A percentile compares a stretch with the other conserved stretches of the same genome.
Evolutionary conservation across 2,329 filamentous ascomycete genomes (phyloP).

Genomic region (Monilinia fructigena): DNA sequence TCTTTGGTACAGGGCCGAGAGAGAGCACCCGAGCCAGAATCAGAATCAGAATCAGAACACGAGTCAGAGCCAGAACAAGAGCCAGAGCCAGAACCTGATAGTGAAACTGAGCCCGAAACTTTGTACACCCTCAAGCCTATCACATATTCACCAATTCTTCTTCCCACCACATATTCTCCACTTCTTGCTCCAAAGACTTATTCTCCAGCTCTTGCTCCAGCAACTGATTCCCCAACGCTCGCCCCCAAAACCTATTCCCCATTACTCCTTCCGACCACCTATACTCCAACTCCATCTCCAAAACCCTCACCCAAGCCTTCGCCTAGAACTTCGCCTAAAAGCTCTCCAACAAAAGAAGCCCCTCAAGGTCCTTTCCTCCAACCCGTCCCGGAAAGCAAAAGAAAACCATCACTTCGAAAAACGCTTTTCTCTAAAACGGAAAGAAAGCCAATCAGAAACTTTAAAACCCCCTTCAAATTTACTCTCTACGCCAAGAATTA

Average conservation of each 20-base stretch:
- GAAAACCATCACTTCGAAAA: constrained; percentile 35
- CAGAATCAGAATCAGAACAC: constrained; percentile 15
- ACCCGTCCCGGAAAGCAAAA: constrained; percentile 30
- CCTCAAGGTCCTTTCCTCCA: constrained; percentile 8
- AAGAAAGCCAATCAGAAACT: constrained; percentile 29
- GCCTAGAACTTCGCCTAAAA: neutral
- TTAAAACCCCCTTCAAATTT: constrained; percentile 10
- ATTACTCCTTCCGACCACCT: constrained; percentile 7
- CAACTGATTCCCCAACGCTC: neutral
- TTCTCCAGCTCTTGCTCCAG: neutral
- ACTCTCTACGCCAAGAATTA: constrained; percentile 10
- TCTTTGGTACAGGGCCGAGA: constrained; percentile 37
- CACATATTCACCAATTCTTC: constrained; percentile 28
- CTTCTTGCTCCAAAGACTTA: neutral
- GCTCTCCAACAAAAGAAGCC: neutral
- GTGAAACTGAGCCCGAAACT: constrained; percentile 28
- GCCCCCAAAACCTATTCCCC: constrained; percentile 1
- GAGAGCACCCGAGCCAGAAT: constrained; percentile 30
- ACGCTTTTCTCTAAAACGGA: constrained; percentile 37
- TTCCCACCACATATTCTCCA: neutral
- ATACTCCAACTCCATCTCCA: constrained; percentile 4
- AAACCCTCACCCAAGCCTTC: neutral
- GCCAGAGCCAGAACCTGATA: constrained; percentile 18
- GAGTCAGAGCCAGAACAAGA: constrained; percentile 19
- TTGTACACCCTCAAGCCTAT: constrained; percentile 38